Evolutionary conservation across 148 eudicot genomes (phyloP).

Genomic region (Rhododendron ovatum): DNA sequence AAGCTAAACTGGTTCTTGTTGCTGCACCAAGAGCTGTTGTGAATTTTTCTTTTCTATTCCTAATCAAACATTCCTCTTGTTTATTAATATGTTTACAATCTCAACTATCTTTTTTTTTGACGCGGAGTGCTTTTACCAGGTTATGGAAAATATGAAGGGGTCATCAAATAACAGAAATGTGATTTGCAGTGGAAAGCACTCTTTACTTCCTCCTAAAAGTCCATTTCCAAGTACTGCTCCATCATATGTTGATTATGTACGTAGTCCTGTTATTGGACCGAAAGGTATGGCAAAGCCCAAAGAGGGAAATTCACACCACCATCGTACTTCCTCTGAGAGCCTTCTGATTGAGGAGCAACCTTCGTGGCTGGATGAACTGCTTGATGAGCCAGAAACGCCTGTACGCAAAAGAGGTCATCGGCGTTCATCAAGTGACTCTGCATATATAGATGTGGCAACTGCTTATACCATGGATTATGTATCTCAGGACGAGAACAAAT

Average conservation of each 20-base stretch:
- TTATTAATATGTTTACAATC: not conserved
- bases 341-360: conserved; percentile 81
- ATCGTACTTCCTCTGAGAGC: conserved; percentile 93
- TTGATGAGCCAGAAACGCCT: conserved; percentile 92
- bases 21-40: not conserved
- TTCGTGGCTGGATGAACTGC: conserved; percentile 96
- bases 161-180: conserved; percentile 52
- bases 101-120: not conserved
- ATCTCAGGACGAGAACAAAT: conserved; percentile 45
- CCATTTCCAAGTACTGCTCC: conserved; percentile 76
- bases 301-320: conserved; percentile 69
- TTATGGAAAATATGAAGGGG: conserved; percentile 74
- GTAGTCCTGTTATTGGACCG: conserved; percentile 36
- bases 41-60: not conserved
- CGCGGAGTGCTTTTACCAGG: conserved; percentile 9
- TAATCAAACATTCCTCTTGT: not conserved
- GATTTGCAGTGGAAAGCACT: conserved; percentile 61
- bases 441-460: conserved; percentile 61
- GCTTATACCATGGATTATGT: conserved; percentile 47
- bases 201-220: conserved; percentile 87
- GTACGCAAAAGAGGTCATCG: conserved; percentile 81
- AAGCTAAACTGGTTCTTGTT: not conserved
- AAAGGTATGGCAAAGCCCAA: conserved; percentile 46
- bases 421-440: conserved; percentile 96
- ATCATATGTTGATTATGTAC: conserved; percentile 59